phyloP scores from a whole-genome alignment of 1,139 yeast species.

The Kazachstania sp. region DNA sequence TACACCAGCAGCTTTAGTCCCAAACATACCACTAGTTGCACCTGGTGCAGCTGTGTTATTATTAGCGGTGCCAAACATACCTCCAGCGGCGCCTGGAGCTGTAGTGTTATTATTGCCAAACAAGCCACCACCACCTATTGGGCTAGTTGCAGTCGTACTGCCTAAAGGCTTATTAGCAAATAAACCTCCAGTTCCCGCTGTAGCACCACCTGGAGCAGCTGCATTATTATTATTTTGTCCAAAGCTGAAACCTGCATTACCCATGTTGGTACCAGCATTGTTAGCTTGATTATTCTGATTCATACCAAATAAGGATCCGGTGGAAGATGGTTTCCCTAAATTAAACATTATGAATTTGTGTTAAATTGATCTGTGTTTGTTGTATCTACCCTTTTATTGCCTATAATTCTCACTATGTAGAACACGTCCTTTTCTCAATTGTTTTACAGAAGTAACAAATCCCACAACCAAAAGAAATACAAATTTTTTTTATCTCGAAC shows the following conservation, averaged over 20 bases:
- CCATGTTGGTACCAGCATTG: slow-evolving; percentile 3
- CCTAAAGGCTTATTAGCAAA: slow-evolving; percentile 4
- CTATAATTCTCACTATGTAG: too few species aligned
- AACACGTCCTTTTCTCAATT: too few species aligned
- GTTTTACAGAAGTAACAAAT: too few species aligned
- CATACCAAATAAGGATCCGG: slow-evolving; percentile 5
- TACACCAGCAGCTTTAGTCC: slow-evolving; percentile 7
- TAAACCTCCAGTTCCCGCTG: slow-evolving; percentile 10
- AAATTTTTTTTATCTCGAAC: too few species aligned
- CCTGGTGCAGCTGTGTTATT: slow-evolving; percentile 1
- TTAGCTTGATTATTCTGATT: slow-evolving; percentile 10
- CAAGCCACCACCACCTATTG: slow-evolving; percentile 24
- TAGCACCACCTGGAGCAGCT: neutral
- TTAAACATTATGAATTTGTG: slow-evolving; percentile 4
- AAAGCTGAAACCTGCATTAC: slow-evolving; percentile 2
- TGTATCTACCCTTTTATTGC: too few species aligned
- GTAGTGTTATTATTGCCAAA: slow-evolving; percentile 23
- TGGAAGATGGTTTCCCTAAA: slow-evolving; percentile 7
- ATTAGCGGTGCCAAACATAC: slow-evolving; percentile 4
- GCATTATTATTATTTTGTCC: neutral
- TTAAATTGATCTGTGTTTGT: too few species aligned
- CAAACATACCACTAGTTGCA: slow-evolving; percentile 17
- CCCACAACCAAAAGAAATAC: too few species aligned
- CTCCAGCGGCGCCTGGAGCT: slow-evolving; percentile 6
- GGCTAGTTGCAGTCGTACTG: slow-evolving; percentile 1